Base-by-base conservation (phyloP, 1,139 yeast species). In the Starmera stellimalicola region DNA sequence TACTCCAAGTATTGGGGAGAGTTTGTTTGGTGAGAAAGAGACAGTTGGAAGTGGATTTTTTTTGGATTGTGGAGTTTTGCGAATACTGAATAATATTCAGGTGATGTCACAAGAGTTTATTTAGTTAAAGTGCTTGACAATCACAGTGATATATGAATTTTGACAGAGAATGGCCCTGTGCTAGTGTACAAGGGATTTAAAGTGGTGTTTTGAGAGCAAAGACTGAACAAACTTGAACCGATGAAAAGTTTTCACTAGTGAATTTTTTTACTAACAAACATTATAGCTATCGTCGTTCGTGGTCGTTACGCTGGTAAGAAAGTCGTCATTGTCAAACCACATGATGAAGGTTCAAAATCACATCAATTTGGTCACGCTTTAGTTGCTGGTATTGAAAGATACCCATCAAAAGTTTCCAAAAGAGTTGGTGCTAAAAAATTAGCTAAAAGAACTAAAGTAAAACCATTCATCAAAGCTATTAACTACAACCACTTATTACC, bases 261-360 rank as follows among this genome's bases (percentile, higher is more conserved):
- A n/a, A n/a, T n/a, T n/a, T n/a, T 11, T 11, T 8, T 19, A 47
- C 48, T 51, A 49, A 51, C 48, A 2, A 42, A 41, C 43, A 32
- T 33, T 34, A 41, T 62, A 83, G 97, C 98, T 75, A 88, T 91
- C 73, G 88, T 91, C 68, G 95, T 91, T 71, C 93, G 97, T 72
- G 99, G 99, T 66, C 93, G 98, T 77, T 91, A 78, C 84, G 99
- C 99, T 68, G 99, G 99, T 78, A 91, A 88, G 85, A 93, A 93
- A 83, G 98, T 93, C 55, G 98, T 93, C 68, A 87, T 93, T 68
- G 91, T 93, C 66, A 87, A 85, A 73, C 93, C 96, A 58, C 94
- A 84, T 68, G 98, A 93, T 65, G 97, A 91, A 63, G 99, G 99
- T 65, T 77, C 97, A 74, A 93, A 91, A 76, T 65, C 94, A 49